A percentile compares a stretch with the other conserved stretches of the same genome.
Evolutionary conservation across 169 alveolate species (phyloP).

Genomic region (Amoebophrya sp.): DNA sequence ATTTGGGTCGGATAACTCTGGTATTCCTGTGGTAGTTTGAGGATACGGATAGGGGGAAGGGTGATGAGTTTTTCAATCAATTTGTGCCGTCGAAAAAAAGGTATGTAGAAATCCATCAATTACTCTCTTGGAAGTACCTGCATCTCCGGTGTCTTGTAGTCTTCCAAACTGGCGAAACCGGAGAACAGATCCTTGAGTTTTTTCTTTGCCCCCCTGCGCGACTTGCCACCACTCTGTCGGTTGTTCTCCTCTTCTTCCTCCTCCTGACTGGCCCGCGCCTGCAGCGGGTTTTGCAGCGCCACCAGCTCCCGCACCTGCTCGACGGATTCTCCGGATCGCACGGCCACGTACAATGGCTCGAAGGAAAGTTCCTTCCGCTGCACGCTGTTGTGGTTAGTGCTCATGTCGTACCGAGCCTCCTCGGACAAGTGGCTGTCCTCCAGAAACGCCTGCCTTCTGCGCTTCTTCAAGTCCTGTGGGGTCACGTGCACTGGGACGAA

Average conservation of each 20-base stretch:
- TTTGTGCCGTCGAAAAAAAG: too few species aligned
- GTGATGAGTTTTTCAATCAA: too few species aligned
- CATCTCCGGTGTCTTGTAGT: not conserved
- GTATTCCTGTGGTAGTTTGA: too few species aligned
- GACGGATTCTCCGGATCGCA: not conserved
- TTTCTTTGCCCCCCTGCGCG: too few species aligned
- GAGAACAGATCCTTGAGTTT: not conserved
- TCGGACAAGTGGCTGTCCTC: not conserved
- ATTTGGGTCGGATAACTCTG: not conserved
- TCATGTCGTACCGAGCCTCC: not conserved
- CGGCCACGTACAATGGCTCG: too few species aligned
- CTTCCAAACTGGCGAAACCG: not conserved
- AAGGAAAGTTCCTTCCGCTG: not conserved
- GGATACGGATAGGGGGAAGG: too few species aligned
- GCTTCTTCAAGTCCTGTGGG: not conserved
- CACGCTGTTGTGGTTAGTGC: not conserved
- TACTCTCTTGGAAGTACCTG: too few species aligned
- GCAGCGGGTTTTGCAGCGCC: not conserved
- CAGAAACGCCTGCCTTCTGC: not conserved
- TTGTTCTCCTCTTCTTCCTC: too few species aligned
- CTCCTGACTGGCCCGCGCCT: not conserved
- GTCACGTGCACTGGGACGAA: not conserved
- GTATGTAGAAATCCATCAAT: too few species aligned
- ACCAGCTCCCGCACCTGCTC: slow-evolving; percentile 14
- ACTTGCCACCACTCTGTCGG: too few species aligned